A percentile compares a stretch with the other conserved stretches of the same genome.
Evolutionary conservation across 108 stramenopile species (phyloP).

Genomic region (Nitzschia putrida): DNA sequence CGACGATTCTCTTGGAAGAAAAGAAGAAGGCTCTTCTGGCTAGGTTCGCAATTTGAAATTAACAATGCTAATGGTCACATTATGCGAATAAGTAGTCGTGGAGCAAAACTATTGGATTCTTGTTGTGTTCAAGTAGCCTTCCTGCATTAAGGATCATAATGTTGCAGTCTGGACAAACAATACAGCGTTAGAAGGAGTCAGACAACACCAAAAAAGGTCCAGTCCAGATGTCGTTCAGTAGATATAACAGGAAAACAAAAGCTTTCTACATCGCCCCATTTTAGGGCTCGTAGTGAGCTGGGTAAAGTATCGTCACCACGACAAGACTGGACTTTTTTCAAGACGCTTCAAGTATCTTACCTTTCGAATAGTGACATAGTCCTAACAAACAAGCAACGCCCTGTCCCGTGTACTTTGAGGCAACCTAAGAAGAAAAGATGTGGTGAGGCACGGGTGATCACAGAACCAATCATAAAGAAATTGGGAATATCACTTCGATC

Average conservation of each 20-base stretch:
- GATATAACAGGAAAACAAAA: conserved; percentile 53
- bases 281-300: conserved; percentile 74
- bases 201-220: too few relatives aligned
- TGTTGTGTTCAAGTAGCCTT: too few relatives aligned
- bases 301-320: conserved; percentile 56
- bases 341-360: too few relatives aligned
- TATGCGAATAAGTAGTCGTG: too few relatives aligned
- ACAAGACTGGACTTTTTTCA: neutral
- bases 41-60: conserved; percentile 34
- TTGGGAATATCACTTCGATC: conserved; percentile 34
- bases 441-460: neutral
- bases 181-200: too few relatives aligned
- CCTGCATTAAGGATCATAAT: too few relatives aligned
- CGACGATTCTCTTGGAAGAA: conserved; percentile 57
- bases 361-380: too few relatives aligned
- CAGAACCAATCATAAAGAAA: neutral
- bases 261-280: conserved; percentile 66
- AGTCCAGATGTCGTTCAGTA: conserved; percentile 17
- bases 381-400: too few relatives aligned
- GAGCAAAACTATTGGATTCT: too few relatives aligned
- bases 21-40: conserved; percentile 81
- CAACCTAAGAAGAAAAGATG: neutral
- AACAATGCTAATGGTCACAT: too few relatives aligned
- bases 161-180: too few relatives aligned
- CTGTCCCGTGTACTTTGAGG: neutral